phyloP scores from a whole-genome alignment of 1,284 basidiomycete species.

The Leccinum angustisporum region DNA sequence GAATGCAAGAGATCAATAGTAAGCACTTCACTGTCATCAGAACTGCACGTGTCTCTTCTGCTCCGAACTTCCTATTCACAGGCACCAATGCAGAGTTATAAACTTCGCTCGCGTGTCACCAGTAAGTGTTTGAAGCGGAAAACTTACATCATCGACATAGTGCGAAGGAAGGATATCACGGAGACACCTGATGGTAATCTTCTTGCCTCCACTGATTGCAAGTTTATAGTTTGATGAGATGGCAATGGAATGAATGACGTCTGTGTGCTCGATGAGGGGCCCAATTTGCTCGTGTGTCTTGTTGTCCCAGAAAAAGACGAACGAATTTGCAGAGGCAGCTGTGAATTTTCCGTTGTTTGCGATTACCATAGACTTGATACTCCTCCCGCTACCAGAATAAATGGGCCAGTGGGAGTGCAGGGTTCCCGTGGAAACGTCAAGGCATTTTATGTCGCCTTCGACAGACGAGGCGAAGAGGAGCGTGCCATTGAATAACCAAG shows the following conservation, averaged over 20 bases:
- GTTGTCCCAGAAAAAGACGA: conserved; percentile 17
- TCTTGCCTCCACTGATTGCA: conserved; percentile 2
- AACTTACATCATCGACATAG: conserved; percentile 9
- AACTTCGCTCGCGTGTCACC: not conserved
- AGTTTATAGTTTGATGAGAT: conserved; percentile 12
- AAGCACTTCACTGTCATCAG: not conserved
- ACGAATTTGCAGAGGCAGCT: conserved; percentile 1
- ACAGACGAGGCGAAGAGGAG: conserved; percentile 5
- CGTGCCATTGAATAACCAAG: not conserved
- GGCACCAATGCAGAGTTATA: not conserved
- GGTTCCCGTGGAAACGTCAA: conserved; percentile 5
- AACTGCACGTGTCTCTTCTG: not conserved
- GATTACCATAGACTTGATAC: conserved; percentile 2
- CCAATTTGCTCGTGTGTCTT: conserved; percentile 11
- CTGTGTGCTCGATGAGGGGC: conserved; percentile 3
- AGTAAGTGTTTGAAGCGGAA: not conserved
- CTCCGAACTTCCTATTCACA: not conserved
- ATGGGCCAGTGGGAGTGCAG: conserved; percentile 2
- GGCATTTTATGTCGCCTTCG: conserved; percentile 1
- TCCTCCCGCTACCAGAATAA: not conserved
- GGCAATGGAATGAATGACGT: conserved; percentile 4
- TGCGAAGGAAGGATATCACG: conserved; percentile 3
- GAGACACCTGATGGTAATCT: conserved; percentile 1
- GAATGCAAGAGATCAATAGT: not conserved
- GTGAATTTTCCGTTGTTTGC: conserved; percentile 13